phyloP scores from a whole-genome alignment of 805 yeast species.

The Candida germanica region DNA sequence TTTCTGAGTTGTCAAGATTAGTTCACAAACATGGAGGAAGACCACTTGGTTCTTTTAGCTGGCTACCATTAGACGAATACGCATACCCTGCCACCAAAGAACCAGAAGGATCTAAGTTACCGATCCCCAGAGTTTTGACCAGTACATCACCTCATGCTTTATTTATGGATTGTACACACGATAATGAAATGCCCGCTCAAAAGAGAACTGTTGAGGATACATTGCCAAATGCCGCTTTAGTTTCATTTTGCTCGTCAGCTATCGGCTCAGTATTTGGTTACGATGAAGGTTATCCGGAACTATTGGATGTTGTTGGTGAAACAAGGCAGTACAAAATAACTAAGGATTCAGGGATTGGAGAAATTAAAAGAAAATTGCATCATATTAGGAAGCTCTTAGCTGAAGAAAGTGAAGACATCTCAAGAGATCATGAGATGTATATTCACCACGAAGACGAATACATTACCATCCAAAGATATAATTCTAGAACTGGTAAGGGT shows the following conservation, averaged over 20 bases:
- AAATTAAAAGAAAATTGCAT: constrained; percentile 61
- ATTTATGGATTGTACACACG: constrained; percentile 98
- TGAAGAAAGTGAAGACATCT: constrained; percentile 51
- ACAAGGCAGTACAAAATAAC: constrained; percentile 52
- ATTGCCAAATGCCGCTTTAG: constrained; percentile 90
- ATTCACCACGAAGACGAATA: constrained; percentile 92
- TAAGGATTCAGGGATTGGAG: constrained; percentile 63
- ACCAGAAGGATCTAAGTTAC: constrained; percentile 36
- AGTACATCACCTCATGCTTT: constrained; percentile 86
- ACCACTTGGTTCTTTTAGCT: constrained; percentile 88
- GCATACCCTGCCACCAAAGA: constrained; percentile 59
- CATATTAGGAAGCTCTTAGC: constrained; percentile 58
- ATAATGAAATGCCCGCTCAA: constrained; percentile 84
- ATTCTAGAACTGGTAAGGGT: constrained; percentile 82
- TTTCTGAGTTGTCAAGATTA: constrained; percentile 77
- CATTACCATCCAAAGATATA: constrained; percentile 84
- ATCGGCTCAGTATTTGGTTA: constrained; percentile 93
- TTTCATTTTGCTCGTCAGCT: constrained; percentile 88
- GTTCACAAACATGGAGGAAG: constrained; percentile 93
- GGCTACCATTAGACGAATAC: constrained; percentile 72
- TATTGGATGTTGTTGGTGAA: constrained; percentile 80
- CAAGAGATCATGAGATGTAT: constrained; percentile 74
- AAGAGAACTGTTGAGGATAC: constrained; percentile 94
- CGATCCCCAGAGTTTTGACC: constrained; percentile 62
- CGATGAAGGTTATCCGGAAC: constrained; percentile 85